Evolutionary conservation across 352 stramenopile species (phyloP), one percentile per base, ranked within the genome.

Genomic region (Pythium coloratum): DNA sequence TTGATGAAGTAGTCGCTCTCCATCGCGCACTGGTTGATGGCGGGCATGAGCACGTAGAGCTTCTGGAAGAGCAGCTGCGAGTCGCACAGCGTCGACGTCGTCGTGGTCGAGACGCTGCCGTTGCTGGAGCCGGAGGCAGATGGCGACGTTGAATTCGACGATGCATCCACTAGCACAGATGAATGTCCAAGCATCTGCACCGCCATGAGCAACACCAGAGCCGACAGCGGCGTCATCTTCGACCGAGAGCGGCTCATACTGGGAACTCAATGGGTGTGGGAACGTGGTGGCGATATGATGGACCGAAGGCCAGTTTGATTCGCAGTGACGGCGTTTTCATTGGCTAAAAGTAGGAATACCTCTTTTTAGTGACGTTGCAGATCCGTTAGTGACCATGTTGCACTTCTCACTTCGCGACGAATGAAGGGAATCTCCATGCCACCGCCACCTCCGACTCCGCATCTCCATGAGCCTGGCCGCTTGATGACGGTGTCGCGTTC

Each of bases 31-130:
- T 80, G 73, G 60, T 77, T 77, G 57, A 80, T 80, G 49, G 70
- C 70, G n/a, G 73, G 73, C 73, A 80, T 77, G 70, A 80, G 70
- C 63, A 80, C 73, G 70, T 80, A 80, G 50, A 80, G 73, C 60
- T 80, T 80, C 67, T 80, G 73, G 67, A 80, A 80, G 51, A 80
- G 73, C 63, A 80, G 61, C 46, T 77, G 66, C 33, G 70, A 54
- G 57, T 80, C 70, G 50, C 73, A 80, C 6, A 50, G 62, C 26
- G 62, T 72, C 28, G 61, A 50, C 14, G 55, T n/a, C n/a, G 58
- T 33, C 24, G 55, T 49, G 26, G 46, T 69, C 18, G 63, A 56
- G 28, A 57, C 16, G 30, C n/a, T 26, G 9, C 10, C 55, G n/a
- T 16, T 42, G 42, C 20, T n/a, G 24, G 49, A 6, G 13, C 42